phyloP scores from a whole-genome alignment of 2,329 filamentous ascomycete species.

The Verticillium tricorpus region DNA sequence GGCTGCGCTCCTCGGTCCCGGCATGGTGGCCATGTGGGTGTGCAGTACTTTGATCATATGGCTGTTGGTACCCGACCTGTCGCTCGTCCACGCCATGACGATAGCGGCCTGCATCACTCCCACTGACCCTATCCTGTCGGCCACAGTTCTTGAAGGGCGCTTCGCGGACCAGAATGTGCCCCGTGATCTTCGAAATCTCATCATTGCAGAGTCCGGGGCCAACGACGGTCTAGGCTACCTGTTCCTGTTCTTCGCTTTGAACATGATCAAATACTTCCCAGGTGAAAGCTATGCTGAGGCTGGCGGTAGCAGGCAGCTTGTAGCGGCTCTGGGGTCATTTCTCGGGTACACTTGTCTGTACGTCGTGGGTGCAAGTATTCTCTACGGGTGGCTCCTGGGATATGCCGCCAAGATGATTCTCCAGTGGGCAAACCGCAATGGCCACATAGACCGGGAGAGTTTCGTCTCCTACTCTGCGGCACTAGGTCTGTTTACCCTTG shows the following conservation, averaged over 20 bases:
- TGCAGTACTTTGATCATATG: constrained; percentile 74
- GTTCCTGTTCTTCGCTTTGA: constrained; percentile 80
- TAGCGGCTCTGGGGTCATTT: constrained; percentile 58
- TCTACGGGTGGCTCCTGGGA: constrained; percentile 73
- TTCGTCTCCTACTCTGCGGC: constrained; percentile 85
- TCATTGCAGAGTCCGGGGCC: constrained; percentile 77
- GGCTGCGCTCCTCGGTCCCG: constrained; percentile 70
- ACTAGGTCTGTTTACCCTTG: constrained; percentile 79
- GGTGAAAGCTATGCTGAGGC: constrained; percentile 52
- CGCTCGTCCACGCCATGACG: constrained; percentile 73
- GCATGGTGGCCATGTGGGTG: constrained; percentile 86
- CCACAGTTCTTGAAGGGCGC: constrained; percentile 87
- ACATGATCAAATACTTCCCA: constrained; percentile 66
- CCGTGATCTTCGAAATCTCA: constrained; percentile 72
- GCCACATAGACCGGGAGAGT: constrained; percentile 80
- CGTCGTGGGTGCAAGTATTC: constrained; percentile 52
- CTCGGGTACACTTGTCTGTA: constrained; percentile 69
- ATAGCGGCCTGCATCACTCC: constrained; percentile 86
- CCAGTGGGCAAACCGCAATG: constrained; percentile 76
- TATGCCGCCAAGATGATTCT: constrained; percentile 79
- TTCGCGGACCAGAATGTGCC: constrained; percentile 91
- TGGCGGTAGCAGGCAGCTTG: constrained; percentile 48
- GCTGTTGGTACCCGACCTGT: constrained; percentile 66
- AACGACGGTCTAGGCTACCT: constrained; percentile 90
- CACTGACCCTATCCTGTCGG: constrained; percentile 83